Evolutionary conservation across 371 early-diverging fungal species (phyloP), one percentile per base, ranked within the genome.

Genomic region (Lichtheimia ornata): DNA sequence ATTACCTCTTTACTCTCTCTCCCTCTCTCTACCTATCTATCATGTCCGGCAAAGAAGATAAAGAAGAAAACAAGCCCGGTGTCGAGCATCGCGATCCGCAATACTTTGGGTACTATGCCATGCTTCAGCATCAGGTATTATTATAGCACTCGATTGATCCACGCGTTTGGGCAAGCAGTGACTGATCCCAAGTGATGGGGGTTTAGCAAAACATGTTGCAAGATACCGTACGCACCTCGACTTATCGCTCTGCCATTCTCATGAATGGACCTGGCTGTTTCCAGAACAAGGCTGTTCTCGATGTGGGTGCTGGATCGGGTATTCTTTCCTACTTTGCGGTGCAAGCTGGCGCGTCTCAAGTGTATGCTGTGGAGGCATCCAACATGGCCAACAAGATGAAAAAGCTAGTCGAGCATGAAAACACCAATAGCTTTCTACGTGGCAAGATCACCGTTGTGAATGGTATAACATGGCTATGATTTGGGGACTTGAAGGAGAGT

Each of bases 301-400:
- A 98, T 72, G 90, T 97, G n/a, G 99, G 99, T 15, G 94, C 97
- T 22, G 99, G 89, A 9, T 87, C 91, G 49, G 97, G 98, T 11
- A 95, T 98, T 50, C 80, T 98, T 50, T 94, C 96, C 5, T 97
- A 91, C 73, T 97, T 97, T 72, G 93, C 97, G 14, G 95, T 87
- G 13, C 91, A 94, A 69, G 94, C 96, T 3, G 97, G 97, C 0
- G 96, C 97, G 13, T 69, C 77, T 17, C 90, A 92, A 58, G 96
- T 98, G 3, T 95, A 92, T 65, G 97, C 97, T 2, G 91, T 98
- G 7, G 99, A 98, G 71, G 98, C 97, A 4, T 95, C 95, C n/a
- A 86, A 81, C 11, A 96, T 98, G 97, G 97, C 98, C 0, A 62
- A 69, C 40, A 94, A 94, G 76, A 93, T 97, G 84, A 76, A 87